Evolutionary conservation across 2,329 filamentous ascomycete genomes (phyloP).

Genomic region (Diaporthe ilicicola): DNA sequence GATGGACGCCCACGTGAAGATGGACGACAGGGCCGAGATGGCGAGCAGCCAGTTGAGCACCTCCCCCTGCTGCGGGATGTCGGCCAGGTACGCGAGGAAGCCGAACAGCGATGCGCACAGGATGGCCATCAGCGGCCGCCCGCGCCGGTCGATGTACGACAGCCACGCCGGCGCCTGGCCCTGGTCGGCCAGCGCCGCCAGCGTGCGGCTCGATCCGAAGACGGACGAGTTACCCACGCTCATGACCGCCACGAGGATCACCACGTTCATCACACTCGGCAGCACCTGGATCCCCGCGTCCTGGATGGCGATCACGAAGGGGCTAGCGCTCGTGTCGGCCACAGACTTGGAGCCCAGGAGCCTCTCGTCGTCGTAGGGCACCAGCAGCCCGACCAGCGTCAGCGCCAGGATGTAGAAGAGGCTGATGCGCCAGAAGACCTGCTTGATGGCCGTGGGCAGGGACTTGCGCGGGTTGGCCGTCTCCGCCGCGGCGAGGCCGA

Average conservation of each 20-base stretch:
- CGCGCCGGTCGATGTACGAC: slow-evolving; percentile 82
- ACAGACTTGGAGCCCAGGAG: slow-evolving; percentile 63
- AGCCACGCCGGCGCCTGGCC: slow-evolving; percentile 81
- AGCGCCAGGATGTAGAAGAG: slow-evolving; percentile 90
- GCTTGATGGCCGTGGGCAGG: slow-evolving; percentile 86
- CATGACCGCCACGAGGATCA: slow-evolving; percentile 89
- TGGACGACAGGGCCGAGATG: slow-evolving; percentile 75
- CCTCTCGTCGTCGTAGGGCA: slow-evolving; percentile 73
- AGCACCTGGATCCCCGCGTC: slow-evolving; percentile 83
- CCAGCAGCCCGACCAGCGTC: slow-evolving; percentile 81
- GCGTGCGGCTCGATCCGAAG: slow-evolving; percentile 89
- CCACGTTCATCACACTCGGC: slow-evolving; percentile 91
- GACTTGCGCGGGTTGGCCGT: slow-evolving; percentile 82
- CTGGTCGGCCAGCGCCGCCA: slow-evolving; percentile 89
- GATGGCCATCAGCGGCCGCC: slow-evolving; percentile 81
- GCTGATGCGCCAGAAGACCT: slow-evolving; percentile 93
- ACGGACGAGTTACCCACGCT: slow-evolving; percentile 93
- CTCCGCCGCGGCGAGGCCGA: slow-evolving; percentile 80
- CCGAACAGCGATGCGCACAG: slow-evolving; percentile 72
- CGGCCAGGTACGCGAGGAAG: slow-evolving; percentile 80
- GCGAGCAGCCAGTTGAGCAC: slow-evolving; percentile 85
- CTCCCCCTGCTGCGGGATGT: slow-evolving; percentile 63
- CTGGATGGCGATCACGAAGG: slow-evolving; percentile 92
- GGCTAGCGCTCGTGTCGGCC: slow-evolving; percentile 54
- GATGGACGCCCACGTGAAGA: slow-evolving; percentile 86